Percentiles rank a stretch among this genome's conserved stretches.
Conservation (phyloP, 148 eudicot genomes). For the Fagopyrum esculentum region DNA sequence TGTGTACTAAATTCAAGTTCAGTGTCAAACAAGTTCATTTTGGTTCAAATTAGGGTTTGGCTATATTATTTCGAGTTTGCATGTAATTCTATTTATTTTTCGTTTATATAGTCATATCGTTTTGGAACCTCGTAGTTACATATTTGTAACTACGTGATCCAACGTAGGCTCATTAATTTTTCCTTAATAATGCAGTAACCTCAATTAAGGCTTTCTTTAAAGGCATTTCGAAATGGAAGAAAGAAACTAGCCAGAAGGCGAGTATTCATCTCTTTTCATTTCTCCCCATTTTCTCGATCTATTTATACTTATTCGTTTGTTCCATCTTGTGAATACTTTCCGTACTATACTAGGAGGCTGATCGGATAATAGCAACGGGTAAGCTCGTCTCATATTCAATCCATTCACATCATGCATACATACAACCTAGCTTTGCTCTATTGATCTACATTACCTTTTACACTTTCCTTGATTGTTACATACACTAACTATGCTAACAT, state of each 20-base stretch:
- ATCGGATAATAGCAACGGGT: not conserved
- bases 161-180: not conserved
- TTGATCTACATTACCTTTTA: not conserved
- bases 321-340: not conserved
- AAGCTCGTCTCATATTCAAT: not conserved
- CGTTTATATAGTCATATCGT: no score
- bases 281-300: slow-evolving; percentile 16
- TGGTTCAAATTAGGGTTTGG: no score
- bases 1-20: no score
- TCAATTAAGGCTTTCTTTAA: slow-evolving; percentile 59
- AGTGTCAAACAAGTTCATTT: no score
- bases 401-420: not conserved
- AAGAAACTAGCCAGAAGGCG: slow-evolving; percentile 48
- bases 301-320: slow-evolving; percentile 10
- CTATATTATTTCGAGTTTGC: no score
- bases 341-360: not conserved
- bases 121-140: not conserved
- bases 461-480: not conserved
- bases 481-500: not conserved
- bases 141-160: not conserved
- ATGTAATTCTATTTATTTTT: no score
- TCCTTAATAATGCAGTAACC: slow-evolving; percentile 32
- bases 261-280: not conserved
- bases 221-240: slow-evolving; percentile 68
- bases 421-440: not conserved